Percentiles rank a stretch among this genome's conserved stretches.
phyloP scores from a whole-genome alignment of 2,329 filamentous ascomycete species.

The Aspergillus alliaceus region DNA sequence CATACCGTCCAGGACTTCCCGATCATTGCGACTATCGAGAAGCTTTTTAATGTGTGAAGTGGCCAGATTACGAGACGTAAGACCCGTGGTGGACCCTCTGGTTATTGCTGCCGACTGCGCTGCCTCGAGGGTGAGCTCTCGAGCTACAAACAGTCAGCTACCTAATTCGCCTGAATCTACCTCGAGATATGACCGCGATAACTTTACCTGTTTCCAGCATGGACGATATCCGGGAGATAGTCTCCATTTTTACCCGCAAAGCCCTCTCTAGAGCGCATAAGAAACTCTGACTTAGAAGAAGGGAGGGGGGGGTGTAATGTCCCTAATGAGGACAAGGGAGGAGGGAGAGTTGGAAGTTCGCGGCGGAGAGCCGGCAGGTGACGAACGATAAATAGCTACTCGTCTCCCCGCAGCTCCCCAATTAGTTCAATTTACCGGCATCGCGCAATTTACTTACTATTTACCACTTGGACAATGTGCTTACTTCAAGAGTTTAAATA shows the following conservation, averaged over 20 bases:
- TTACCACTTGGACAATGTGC: neutral
- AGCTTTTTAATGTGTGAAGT: slow-evolving; percentile 90
- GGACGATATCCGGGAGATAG: slow-evolving; percentile 87
- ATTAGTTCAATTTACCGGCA: neutral
- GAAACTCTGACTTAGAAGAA: slow-evolving; percentile 1
- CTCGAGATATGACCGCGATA: neutral
- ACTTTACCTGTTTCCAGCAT: slow-evolving; percentile 87
- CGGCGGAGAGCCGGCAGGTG: slow-evolving; percentile 10
- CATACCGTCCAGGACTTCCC: slow-evolving; percentile 88
- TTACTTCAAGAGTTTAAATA: neutral
- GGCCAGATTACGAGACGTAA: slow-evolving; percentile 66
- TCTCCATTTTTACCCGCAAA: slow-evolving; percentile 69
- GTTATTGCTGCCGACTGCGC: slow-evolving; percentile 76
- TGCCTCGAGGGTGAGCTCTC: slow-evolving; percentile 96
- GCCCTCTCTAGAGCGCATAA: slow-evolving; percentile 12
- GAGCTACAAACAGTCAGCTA: slow-evolving; percentile 58
- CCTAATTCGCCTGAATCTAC: slow-evolving; percentile 10
- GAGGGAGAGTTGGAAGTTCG: slow-evolving; percentile 10
- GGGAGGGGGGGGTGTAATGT: slow-evolving; percentile 1
- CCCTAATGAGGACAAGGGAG: neutral
- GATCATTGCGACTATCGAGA: slow-evolving; percentile 87
- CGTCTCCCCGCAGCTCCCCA: neutral
- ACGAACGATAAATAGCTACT: neutral
- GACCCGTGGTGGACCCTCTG: slow-evolving; percentile 53
- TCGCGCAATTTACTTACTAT: neutral